Evolutionary conservation across 148 eudicot genomes (phyloP).

Genomic region (Chenopodium album): DNA sequence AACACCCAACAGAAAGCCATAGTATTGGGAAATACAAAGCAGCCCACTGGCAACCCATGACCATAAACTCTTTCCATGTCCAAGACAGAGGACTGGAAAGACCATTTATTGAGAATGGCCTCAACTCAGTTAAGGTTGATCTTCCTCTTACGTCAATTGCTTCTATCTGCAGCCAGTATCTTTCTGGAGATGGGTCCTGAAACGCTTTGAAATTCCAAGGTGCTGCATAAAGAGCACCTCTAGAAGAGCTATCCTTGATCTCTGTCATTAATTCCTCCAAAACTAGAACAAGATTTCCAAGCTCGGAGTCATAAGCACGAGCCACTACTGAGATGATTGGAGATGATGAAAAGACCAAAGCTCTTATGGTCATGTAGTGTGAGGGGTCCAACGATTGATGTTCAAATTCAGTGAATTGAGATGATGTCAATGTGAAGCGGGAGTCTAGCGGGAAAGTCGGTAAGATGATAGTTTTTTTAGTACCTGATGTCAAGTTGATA

Average conservation of each 20-base stretch:
- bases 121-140: conserved; percentile 52
- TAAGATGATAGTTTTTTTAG: conserved; percentile 52
- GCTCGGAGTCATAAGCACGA: conserved; percentile 63
- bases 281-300: conserved; percentile 46
- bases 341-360: conserved; percentile 72
- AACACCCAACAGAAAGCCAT: conserved; percentile 41
- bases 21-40: conserved; percentile 69
- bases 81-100: conserved; percentile 50
- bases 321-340: conserved; percentile 68
- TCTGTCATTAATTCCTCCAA: conserved; percentile 65
- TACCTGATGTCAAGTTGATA: conserved; percentile 52
- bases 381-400: conserved; percentile 38
- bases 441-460: conserved; percentile 89
- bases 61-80: conserved; percentile 83
- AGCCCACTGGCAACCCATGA: conserved; percentile 94
- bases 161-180: conserved; percentile 82
- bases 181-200: conserved; percentile 68
- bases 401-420: conserved; percentile 38
- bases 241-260: conserved; percentile 30
- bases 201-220: conserved; percentile 76
- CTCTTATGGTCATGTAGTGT: conserved; percentile 52
- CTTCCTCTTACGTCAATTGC: conserved; percentile 56
- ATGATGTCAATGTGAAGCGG: conserved; percentile 49
- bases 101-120: conserved; percentile 81
- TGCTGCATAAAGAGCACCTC: conserved; percentile 55